Evolutionary conservation across 208 protist genomes (phyloP).

Genomic region (Strigomonas culicis): DNA sequence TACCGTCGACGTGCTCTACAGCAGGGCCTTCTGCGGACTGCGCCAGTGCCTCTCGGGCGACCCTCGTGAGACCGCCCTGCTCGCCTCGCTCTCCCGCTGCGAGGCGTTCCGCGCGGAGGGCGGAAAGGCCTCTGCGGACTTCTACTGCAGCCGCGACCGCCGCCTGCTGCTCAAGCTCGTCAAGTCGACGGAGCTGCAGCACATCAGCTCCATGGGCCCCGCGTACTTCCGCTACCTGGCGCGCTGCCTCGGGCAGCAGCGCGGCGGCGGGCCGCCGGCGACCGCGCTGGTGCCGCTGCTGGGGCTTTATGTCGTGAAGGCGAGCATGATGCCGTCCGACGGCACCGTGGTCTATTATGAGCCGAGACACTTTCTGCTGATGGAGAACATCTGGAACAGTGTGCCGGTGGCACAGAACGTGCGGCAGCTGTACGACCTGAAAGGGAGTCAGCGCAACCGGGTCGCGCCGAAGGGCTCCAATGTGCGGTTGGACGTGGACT

Average conservation of each 20-base stretch:
- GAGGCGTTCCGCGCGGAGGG: conserved; percentile 43
- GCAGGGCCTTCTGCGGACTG: conserved; percentile 48
- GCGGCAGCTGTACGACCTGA: conserved; percentile 57
- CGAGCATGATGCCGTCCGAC: conserved; percentile 12
- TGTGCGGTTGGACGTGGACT: conserved; percentile 72
- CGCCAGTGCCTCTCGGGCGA: conserved; percentile 39
- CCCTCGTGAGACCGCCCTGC: conserved; percentile 27
- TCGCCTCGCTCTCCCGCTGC: conserved; percentile 50
- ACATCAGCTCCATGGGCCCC: conserved; percentile 52
- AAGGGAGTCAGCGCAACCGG: conserved; percentile 84
- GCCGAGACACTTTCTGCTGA: conserved; percentile 56
- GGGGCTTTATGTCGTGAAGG: conserved; percentile 26
- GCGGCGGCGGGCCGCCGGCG: background rate
- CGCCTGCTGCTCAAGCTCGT: conserved; percentile 72
- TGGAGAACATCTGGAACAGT: conserved; percentile 46
- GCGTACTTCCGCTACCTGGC: conserved; percentile 65
- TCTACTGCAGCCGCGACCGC: conserved; percentile 62
- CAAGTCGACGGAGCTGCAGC: conserved; percentile 60
- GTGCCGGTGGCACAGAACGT: conserved; percentile 12
- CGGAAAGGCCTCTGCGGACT: conserved; percentile 66
- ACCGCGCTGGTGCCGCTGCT: conserved; percentile 14
- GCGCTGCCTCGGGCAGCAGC: background rate
- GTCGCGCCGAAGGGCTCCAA: conserved; percentile 37
- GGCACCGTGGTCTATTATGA: conserved; percentile 13
- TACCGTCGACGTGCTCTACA: conserved; percentile 64